A percentile compares a stretch with the other conserved stretches of the same genome.
Conservation (phyloP, 2,329 filamentous ascomycete genomes). For the Talaromyces sp. region DNA sequence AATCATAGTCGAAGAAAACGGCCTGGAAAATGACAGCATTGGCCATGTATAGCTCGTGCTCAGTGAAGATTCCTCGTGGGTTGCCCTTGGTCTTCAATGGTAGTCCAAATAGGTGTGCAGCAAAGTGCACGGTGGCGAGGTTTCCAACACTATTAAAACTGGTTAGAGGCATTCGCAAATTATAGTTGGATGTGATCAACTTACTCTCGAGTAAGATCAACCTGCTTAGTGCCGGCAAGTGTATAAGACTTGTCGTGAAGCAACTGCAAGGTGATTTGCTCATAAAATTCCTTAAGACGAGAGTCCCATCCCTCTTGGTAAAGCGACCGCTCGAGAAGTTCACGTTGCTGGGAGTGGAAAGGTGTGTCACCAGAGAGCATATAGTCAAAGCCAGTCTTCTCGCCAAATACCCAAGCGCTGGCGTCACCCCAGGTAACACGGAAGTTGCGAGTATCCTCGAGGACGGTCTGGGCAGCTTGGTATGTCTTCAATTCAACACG, state of each 20-base stretch:
- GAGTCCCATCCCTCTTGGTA: constrained; percentile 62
- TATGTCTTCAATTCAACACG: constrained; percentile 61
- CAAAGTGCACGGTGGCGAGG: constrained; percentile 56
- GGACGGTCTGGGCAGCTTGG: constrained; percentile 59
- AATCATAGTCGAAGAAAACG: constrained; percentile 67
- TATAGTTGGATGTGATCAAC: constrained; percentile 20
- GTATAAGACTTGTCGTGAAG: constrained; percentile 65
- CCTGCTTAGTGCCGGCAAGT: constrained; percentile 61
- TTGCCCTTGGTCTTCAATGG: constrained; percentile 55
- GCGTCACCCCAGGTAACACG: constrained; percentile 64
- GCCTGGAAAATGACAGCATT: constrained; percentile 65
- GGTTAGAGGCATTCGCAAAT: background rate
- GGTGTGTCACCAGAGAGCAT: constrained; percentile 56
- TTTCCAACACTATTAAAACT: constrained; percentile 46
- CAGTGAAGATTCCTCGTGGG: constrained; percentile 54
- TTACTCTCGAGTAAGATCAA: constrained; percentile 65
- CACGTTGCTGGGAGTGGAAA: constrained; percentile 52
- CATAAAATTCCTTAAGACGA: constrained; percentile 66
- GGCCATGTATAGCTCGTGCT: constrained; percentile 59
- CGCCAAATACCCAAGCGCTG: constrained; percentile 62
- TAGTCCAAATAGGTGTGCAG: constrained; percentile 55
- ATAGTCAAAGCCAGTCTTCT: constrained; percentile 54
- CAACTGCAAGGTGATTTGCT: constrained; percentile 60
- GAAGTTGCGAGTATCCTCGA: constrained; percentile 63
- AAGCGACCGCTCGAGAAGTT: constrained; percentile 58